Evolutionary conservation across 2,329 filamentous ascomycete genomes (phyloP).

Genomic region (Neofusicoccum sp.): DNA sequence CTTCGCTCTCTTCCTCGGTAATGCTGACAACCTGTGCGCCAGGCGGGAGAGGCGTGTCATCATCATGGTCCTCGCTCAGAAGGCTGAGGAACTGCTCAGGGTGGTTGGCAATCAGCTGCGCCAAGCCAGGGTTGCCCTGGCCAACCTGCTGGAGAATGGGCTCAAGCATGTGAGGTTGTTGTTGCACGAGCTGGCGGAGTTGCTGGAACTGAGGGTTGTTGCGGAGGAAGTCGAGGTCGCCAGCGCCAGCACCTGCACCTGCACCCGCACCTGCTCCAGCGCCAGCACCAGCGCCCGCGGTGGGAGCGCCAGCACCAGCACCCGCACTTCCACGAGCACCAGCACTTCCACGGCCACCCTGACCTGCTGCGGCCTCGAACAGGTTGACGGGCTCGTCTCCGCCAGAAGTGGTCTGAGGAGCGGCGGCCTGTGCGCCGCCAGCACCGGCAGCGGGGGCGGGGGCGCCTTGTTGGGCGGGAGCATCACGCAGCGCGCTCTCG

Average conservation of each 20-base stretch:
- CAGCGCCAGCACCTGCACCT: constrained; percentile 54
- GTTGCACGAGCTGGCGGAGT: constrained; percentile 92
- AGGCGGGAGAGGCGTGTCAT: constrained; percentile 80
- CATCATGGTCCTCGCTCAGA: constrained; percentile 81
- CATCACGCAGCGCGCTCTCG: constrained; percentile 66
- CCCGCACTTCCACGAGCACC: constrained; percentile 49
- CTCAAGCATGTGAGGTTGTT: constrained; percentile 97
- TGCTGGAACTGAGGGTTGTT: constrained; percentile 98
- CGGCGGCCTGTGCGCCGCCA: constrained; percentile 42
- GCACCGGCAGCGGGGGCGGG: constrained; percentile 40
- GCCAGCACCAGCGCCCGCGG: too few species aligned
- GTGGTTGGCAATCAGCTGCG: constrained; percentile 85
- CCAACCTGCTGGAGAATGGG: constrained; percentile 95
- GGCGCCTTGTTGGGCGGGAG: constrained; percentile 30
- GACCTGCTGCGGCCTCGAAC: constrained; percentile 81
- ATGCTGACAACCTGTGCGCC: constrained; percentile 87
- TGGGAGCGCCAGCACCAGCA: constrained; percentile 45
- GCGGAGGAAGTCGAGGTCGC: constrained; percentile 88
- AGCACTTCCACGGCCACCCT: constrained; percentile 48
- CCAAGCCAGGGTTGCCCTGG: constrained; percentile 90
- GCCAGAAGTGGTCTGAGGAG: constrained; percentile 3
- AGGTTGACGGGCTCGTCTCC: constrained; percentile 74
- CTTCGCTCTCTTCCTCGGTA: constrained; percentile 93
- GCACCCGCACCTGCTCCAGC: constrained; percentile 45
- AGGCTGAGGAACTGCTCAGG: constrained; percentile 91